Evolutionary conservation across 2,329 filamentous ascomycete genomes (phyloP), one percentile per base, ranked within the genome.

Genomic region (Apiospora sp.): DNA sequence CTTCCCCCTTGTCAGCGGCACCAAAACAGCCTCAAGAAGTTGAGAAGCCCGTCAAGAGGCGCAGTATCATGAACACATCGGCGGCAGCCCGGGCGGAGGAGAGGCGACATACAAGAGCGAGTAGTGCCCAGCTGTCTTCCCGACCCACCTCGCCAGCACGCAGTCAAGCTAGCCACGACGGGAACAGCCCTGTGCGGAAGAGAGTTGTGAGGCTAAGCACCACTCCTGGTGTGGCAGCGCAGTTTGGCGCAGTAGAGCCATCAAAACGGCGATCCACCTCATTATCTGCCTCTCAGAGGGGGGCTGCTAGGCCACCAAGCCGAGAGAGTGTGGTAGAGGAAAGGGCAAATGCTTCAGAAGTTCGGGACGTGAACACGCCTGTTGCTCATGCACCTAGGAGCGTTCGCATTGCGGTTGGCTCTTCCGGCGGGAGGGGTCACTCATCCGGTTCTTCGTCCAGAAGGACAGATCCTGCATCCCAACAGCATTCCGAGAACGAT

Each of bases 191-290:
- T 0, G 83, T 85, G 2, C 84, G 88, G 74, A 90, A 89, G 78
- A 83, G 89, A 54, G 87, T 91, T 43, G 88, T 91, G 22, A 86
- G 89, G 19, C 81, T 91, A 24, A 90, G 88, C 79, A 85, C 85
- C 72, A 84, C 86, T 1, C 84, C 87, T 78, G 78, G 75, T 13
- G 73, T 72, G 5, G 73, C 71, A 41, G 76, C 77, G 6, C 76
- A 76, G 48, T 76, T 75, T 43, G 70, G 74, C 30, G 22, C 69
- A 34, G 71, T 74, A 51, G 77, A 78, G 79, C 82, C 84, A 4
- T 76, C 81, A 16, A 86, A 85, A 73, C 84, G 87, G 67, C 82
- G 87, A 61, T 88, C 88, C 16, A 86, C 84, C n/a, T 90, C 88
- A 0, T 78, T 86, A 30, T 87, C 88, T 6, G 71, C 75, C 70